These are phyloP conservation scores for Oropetium thomaeum DNA, from an alignment of 176 grass and related monocot species.

Conservation along the genomic window DNA sequence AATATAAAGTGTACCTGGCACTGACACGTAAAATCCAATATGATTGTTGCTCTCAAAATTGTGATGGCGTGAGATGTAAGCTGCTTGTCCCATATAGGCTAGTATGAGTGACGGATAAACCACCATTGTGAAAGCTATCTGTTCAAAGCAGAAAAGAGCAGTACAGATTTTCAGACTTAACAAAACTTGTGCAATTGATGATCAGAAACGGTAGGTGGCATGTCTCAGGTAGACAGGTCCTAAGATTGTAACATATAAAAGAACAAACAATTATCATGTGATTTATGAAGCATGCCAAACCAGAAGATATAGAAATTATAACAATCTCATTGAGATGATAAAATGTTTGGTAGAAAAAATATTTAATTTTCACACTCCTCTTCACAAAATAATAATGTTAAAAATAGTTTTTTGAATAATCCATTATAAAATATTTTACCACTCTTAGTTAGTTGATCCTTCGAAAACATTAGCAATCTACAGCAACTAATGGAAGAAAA, in stretches of 20 bases:
- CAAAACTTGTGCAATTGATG: neutral
- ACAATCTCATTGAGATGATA: neutral
- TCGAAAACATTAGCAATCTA: too few species aligned
- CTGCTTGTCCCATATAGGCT: constrained; percentile 98
- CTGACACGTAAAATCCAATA: constrained; percentile 96
- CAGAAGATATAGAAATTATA: neutral
- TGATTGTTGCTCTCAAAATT: constrained; percentile 52
- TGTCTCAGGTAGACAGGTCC: neutral
- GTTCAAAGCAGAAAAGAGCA: constrained; percentile 33
- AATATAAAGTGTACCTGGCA: constrained; percentile 66
- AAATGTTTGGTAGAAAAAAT: neutral
- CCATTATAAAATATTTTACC: too few species aligned
- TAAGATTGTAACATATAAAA: constrained; percentile 21
- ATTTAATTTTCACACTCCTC: neutral
- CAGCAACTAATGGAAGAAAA: too few species aligned
- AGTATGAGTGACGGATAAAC: constrained; percentile 86
- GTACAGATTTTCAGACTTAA: constrained; percentile 17
- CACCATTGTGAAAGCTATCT: constrained; percentile 82
- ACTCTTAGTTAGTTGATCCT: too few species aligned
- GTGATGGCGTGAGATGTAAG: constrained; percentile 90
- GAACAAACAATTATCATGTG: constrained; percentile 13
- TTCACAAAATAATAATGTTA: too few species aligned
- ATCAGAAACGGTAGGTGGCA: neutral
- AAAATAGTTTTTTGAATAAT: too few species aligned
- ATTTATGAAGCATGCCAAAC: neutral